Conservation (phyloP, 73 alveolate species). For the Breviolum minutum region DNA sequence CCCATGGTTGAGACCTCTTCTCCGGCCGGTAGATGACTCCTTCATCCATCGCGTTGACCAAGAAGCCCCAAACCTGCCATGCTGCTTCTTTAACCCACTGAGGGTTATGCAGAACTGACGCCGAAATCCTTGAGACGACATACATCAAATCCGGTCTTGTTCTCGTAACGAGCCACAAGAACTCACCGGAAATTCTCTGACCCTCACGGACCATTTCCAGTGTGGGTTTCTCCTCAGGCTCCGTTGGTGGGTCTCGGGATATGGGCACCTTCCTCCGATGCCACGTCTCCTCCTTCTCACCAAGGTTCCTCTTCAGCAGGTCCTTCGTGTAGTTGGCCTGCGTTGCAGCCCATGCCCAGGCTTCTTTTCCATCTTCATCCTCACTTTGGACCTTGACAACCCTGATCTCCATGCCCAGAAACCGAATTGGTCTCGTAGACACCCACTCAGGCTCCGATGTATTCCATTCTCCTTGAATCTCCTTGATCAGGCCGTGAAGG, state of each 20-base stretch:
- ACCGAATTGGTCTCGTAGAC: neutral
- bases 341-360: neutral
- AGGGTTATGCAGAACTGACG: too few species aligned
- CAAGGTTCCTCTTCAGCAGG: neutral
- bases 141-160: too few species aligned
- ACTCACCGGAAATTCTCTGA: neutral
- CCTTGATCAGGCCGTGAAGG: neutral
- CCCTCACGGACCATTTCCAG: neutral
- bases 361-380: neutral
- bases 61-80: too few species aligned
- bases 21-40: too few species aligned
- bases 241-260: too few species aligned
- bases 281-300: neutral
- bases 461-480: neutral
- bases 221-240: neutral
- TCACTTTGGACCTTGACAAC: too few species aligned
- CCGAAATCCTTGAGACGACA: too few species aligned
- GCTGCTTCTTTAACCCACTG: too few species aligned
- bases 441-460: neutral
- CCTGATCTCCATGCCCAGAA: neutral
- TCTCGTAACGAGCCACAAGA: too few species aligned
- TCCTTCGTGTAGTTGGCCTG: neutral
- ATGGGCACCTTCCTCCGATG: neutral
- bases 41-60: too few species aligned
- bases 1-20: too few species aligned